A percentile compares a stretch with the other conserved stretches of the same genome.
Evolutionary conservation across 2,329 filamentous ascomycete genomes (phyloP).

Genomic region (Exophiala viscosa): DNA sequence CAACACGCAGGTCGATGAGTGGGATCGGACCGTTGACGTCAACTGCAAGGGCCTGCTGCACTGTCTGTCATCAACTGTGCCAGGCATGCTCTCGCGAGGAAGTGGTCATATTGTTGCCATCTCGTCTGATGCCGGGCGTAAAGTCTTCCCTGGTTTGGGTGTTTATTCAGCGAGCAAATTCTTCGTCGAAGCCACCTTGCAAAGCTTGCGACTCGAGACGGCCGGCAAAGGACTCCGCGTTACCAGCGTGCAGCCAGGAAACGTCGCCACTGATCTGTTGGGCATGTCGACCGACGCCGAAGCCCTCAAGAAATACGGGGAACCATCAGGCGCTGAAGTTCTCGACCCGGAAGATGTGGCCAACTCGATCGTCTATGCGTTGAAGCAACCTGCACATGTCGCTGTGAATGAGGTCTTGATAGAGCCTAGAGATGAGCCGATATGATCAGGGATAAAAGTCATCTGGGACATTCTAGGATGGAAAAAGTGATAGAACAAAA

Average conservation of each 20-base stretch:
- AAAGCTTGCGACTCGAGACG: slow-evolving; percentile 70
- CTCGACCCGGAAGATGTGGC: slow-evolving; percentile 72
- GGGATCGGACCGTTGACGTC: slow-evolving; percentile 78
- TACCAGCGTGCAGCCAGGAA: slow-evolving; percentile 72
- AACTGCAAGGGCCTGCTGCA: slow-evolving; percentile 81
- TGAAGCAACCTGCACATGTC: slow-evolving; percentile 70
- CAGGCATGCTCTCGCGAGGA: slow-evolving; percentile 66
- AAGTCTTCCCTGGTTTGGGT: slow-evolving; percentile 75
- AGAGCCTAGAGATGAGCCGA: slow-evolving; percentile 72
- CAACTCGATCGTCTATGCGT: slow-evolving; percentile 66
- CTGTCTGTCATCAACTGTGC: slow-evolving; percentile 66
- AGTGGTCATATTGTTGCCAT: slow-evolving; percentile 73
- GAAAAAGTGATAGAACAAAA: not conserved
- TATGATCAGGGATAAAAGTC: slow-evolving; percentile 39
- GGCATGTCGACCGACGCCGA: slow-evolving; percentile 72
- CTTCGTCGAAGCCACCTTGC: slow-evolving; percentile 79
- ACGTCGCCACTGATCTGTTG: slow-evolving; percentile 69
- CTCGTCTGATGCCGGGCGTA: slow-evolving; percentile 75
- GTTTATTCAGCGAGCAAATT: slow-evolving; percentile 82
- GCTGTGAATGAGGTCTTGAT: slow-evolving; percentile 77
- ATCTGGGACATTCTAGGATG: not conserved
- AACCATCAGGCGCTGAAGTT: slow-evolving; percentile 70
- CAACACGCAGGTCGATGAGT: slow-evolving; percentile 68
- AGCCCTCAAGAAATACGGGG: slow-evolving; percentile 73
- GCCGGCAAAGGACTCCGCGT: slow-evolving; percentile 69